Base-by-base conservation (phyloP, 2,329 filamentous ascomycete genomes). In the Monilinia laxa region DNA sequence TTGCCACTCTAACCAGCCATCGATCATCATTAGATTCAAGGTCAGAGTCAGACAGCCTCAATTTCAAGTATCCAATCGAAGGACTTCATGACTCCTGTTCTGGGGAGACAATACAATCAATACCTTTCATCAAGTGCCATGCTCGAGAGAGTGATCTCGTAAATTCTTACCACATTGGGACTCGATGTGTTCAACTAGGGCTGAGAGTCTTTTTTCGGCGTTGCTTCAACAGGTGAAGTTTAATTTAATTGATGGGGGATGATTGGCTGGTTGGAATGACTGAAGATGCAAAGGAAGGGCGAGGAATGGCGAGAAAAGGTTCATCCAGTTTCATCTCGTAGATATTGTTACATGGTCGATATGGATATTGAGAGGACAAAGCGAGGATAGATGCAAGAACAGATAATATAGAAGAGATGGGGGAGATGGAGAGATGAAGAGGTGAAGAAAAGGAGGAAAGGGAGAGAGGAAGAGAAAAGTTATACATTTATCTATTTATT, bases 1-100 rank as follows among this genome's bases (percentile, higher is more conserved):
- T 58, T 38, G 18, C 16, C 16, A 52, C 23, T 59, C 25, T 12
- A 59, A 31, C 20, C 56, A n/a, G 23, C 47, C 40, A 59, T 18
- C 23, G 56, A 59, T 28, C 42, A 31, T 31, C 18, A 31, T 47
- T 45, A 25, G 28, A 25, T 20, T 25, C 16, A 51, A 23, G 38
- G 53, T 65, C 63, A 42, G 63, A 52, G 31, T 35, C 62, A 42
- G 62, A 52, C 54, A 65, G 54, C 63, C 63, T 59, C 63, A 58
- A 28, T 35, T 59, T 59, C 10, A 28, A 45, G 23, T 16, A 52
- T 40, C 63, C 54, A 65, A 65, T 65, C 5, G 28, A 18, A 47
- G 23, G 63, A 35, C 35, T 42, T 47, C 54, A 57, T 65, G 53
- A 65, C 63, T 47, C 5, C 31, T 35, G 1, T 5, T 35, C 31